Percentiles rank a stretch among this genome's conserved stretches.
These are phyloP conservation scores for Yarrowia sp. DNA, from an alignment of 805 yeast genomes.

Conservation along the genomic window DNA sequence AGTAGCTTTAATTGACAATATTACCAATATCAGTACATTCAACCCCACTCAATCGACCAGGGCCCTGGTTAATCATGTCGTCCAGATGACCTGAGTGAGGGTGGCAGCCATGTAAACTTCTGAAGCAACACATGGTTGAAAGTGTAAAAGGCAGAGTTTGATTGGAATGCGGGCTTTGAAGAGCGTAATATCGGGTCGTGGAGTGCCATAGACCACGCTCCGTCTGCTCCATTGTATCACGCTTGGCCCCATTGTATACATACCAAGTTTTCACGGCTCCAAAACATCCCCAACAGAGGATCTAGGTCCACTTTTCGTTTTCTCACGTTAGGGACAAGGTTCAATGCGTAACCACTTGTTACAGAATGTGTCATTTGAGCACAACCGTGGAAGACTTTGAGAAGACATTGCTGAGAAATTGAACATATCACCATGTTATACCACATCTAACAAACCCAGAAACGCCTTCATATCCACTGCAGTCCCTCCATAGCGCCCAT, in stretches of 20 bases:
- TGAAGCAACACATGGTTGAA: conserved; percentile 18
- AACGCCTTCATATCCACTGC: background rate
- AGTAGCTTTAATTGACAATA: too few relatives aligned
- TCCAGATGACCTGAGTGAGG: conserved; percentile 13
- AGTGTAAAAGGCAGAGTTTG: conserved; percentile 8
- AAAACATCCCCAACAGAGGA: too few relatives aligned
- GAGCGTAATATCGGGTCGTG: too few relatives aligned
- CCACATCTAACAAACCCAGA: background rate
- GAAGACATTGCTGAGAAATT: background rate
- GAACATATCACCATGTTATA: too few relatives aligned
- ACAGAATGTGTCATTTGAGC: conserved; percentile 4
- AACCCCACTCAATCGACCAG: conserved; percentile 5
- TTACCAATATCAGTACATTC: background rate
- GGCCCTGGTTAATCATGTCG: conserved; percentile 8
- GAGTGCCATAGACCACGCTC: too few relatives aligned
- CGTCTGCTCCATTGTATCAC: too few relatives aligned
- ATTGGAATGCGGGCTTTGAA: conserved; percentile 1
- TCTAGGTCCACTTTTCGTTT: background rate
- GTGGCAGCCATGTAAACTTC: conserved; percentile 20
- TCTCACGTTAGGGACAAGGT: background rate
- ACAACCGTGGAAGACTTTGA: too few relatives aligned
- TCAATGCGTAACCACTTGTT: conserved; percentile 29
- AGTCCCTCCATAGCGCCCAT: background rate
- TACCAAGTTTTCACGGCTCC: too few relatives aligned
- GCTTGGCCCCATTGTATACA: too few relatives aligned